Percentiles rank a stretch among this genome's conserved stretches.
phyloP scores from a whole-genome alignment of 352 stramenopile species.

The Thraustochytrium sp. region DNA sequence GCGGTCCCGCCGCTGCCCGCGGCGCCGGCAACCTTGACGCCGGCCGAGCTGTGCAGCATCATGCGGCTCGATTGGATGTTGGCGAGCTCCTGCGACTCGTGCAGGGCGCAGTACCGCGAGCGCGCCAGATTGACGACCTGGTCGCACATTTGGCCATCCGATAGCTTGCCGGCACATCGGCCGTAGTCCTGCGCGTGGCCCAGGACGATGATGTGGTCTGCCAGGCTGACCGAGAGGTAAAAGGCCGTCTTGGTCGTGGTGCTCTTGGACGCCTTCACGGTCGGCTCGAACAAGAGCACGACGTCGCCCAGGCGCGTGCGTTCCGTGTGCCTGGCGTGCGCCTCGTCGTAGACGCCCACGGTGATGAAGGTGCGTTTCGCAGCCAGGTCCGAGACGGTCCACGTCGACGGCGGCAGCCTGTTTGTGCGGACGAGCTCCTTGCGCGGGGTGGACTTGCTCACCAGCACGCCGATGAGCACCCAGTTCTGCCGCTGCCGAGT shows the following conservation, averaged over 20 bases:
- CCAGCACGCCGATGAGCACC: conserved; percentile 9
- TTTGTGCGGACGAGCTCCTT: neutral
- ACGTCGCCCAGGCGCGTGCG: neutral
- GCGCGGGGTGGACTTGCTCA: neutral
- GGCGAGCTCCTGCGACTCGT: neutral
- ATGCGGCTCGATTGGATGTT: conserved; percentile 9
- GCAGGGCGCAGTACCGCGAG: neutral
- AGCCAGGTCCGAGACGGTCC: neutral
- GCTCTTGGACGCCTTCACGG: neutral
- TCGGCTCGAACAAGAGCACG: neutral
- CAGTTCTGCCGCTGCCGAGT: neutral
- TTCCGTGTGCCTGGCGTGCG: neutral
- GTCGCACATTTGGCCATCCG: neutral
- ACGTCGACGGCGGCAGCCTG: neutral
- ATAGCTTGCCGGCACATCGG: neutral
- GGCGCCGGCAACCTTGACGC: neutral
- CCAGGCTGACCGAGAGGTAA: neutral
- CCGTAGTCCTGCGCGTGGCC: conserved; percentile 1
- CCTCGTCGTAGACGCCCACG: neutral
- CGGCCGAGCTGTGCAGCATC: neutral
- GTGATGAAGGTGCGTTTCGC: neutral
- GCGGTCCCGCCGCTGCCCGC: neutral
- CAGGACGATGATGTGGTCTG: neutral
- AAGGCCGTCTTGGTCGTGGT: neutral
- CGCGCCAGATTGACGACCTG: neutral